Conservation (phyloP, 1,284 basidiomycete genomes). For the Fomitopsis schrenkii region DNA sequence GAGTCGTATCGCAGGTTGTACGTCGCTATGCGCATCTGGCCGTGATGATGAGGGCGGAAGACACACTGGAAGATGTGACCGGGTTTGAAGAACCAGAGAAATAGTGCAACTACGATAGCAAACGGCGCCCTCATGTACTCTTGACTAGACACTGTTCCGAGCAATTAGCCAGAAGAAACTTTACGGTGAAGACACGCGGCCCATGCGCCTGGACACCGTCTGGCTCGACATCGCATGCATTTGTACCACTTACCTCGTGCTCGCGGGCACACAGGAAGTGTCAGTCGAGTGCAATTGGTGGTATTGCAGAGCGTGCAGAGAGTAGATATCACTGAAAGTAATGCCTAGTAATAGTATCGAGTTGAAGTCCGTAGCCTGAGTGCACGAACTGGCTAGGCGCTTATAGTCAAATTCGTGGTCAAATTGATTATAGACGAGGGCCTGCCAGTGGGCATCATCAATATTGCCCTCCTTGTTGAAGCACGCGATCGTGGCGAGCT, state of each 20-base stretch:
- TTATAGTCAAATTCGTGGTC: not conserved
- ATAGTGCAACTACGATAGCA: not conserved
- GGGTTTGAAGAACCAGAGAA: not conserved
- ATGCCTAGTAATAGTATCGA: not conserved
- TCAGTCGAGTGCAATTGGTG: too few relatives aligned
- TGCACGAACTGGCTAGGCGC: too few relatives aligned
- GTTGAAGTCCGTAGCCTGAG: not conserved
- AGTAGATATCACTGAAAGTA: too few relatives aligned
- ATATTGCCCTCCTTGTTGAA: too few relatives aligned
- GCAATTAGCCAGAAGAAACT: not conserved
- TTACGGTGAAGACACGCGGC: not conserved
- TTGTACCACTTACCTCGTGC: not conserved
- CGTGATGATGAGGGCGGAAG: not conserved
- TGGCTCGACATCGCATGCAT: not conserved
- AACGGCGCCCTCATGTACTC: not conserved
- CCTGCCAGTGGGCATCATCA: too few relatives aligned
- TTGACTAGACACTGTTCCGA: too few relatives aligned
- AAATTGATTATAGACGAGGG: not conserved
- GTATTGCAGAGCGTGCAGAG: too few relatives aligned
- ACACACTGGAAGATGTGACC: slow-evolving; percentile 3
- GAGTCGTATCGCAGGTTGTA: slow-evolving; percentile 57
- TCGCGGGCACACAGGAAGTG: not conserved
- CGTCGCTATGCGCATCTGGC: slow-evolving; percentile 37
- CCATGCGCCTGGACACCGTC: not conserved
- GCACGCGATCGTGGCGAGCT: too few relatives aligned